These are phyloP conservation scores for Trametes hirsuta DNA, from an alignment of 1,284 basidiomycete genomes.

Conservation along the genomic window DNA sequence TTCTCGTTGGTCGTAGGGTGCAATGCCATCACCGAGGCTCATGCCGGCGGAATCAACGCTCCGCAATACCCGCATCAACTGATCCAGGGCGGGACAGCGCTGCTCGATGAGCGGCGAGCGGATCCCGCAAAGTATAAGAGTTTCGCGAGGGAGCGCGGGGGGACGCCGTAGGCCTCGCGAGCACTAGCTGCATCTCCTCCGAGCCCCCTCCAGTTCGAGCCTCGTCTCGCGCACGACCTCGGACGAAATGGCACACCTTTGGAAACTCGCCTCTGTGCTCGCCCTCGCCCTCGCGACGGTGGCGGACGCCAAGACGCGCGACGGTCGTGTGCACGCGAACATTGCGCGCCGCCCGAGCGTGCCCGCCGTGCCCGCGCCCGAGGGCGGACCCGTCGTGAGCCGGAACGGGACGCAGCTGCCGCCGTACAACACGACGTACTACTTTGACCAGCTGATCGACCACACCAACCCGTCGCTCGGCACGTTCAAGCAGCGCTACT, in stretches of 20 bases:
- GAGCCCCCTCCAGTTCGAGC: background rate
- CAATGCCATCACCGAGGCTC: constrained; percentile 3
- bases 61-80: constrained; percentile 5
- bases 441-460: constrained; percentile 74
- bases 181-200: background rate
- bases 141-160: background rate
- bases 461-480: constrained; percentile 71
- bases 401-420: constrained; percentile 33
- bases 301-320: constrained; percentile 21
- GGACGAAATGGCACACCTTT: constrained; percentile 11
- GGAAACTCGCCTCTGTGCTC: constrained; percentile 17
- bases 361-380: constrained; percentile 22
- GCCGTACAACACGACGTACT: constrained; percentile 48
- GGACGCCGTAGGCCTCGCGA: background rate
- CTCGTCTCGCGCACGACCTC: background rate
- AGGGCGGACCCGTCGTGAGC: constrained; percentile 27
- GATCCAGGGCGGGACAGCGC: constrained; percentile 1
- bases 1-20: constrained; percentile 3
- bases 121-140: constrained; percentile 2
- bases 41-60: constrained; percentile 4
- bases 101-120: background rate
- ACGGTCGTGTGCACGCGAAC: constrained; percentile 32
- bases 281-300: constrained; percentile 17
- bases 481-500: constrained; percentile 78
- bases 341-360: constrained; percentile 23